A percentile compares a stretch with the other conserved stretches of the same genome.
Conservation (phyloP, 495 filamentous ascomycete genomes). For the Lasiosphaeris hirsuta region DNA sequence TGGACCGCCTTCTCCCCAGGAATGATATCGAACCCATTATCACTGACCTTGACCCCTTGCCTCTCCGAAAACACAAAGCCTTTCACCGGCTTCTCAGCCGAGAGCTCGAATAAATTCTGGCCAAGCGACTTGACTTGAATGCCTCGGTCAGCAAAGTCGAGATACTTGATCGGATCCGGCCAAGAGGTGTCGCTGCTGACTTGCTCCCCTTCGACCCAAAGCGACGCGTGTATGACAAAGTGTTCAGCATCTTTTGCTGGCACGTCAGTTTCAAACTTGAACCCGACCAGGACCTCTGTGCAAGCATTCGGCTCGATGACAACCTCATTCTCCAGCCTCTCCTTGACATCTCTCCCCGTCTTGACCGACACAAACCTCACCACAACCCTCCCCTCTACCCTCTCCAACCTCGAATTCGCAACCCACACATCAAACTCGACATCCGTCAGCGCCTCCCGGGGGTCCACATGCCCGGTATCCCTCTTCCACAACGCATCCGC, state of each 20-base stretch:
- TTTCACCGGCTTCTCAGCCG: constrained; percentile 42
- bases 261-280: constrained; percentile 40
- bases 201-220: constrained; percentile 44
- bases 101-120: constrained; percentile 23
- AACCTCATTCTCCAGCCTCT: constrained; percentile 46
- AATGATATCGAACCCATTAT: constrained; percentile 48
- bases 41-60: constrained; percentile 36
- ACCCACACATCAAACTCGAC: constrained; percentile 69
- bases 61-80: constrained; percentile 47
- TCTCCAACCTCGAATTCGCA: constrained; percentile 50
- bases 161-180: constrained; percentile 81
- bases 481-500: constrained; percentile 27
- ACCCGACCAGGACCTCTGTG: constrained; percentile 52
- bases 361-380: constrained; percentile 63
- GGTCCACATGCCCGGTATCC: constrained; percentile 45
- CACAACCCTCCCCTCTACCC: constrained; percentile 48
- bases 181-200: constrained; percentile 65
- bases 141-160: constrained; percentile 52
- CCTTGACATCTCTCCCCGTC: constrained; percentile 52
- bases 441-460: constrained; percentile 42
- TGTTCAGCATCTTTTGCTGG: constrained; percentile 36
- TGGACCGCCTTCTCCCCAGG: constrained; percentile 35
- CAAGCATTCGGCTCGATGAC: constrained; percentile 59
- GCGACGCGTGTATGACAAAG: constrained; percentile 48
- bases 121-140: constrained; percentile 19